phyloP scores from a whole-genome alignment of 345 rosid species.

The Heritiera littoralis region DNA sequence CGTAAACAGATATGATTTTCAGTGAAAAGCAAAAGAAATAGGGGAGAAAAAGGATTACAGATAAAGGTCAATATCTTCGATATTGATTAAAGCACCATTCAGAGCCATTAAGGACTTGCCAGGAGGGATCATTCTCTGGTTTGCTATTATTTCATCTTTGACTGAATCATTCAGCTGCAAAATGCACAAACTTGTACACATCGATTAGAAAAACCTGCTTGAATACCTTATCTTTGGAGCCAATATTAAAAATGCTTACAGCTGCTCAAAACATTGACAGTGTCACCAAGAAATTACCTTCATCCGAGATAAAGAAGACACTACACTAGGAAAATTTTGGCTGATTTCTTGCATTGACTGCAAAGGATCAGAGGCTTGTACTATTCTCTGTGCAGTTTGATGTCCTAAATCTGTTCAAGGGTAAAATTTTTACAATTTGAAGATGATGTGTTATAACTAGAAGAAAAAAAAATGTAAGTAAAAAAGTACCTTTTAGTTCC shows the following conservation, averaged over 20 bases:
- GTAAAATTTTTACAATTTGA: constrained; percentile 23
- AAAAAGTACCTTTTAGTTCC: constrained; percentile 85
- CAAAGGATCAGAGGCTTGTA: constrained; percentile 90
- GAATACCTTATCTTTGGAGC: not conserved
- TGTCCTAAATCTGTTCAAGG: constrained; percentile 86
- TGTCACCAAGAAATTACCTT: constrained; percentile 53
- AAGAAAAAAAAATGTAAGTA: not conserved
- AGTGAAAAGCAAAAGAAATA: constrained; percentile 20
- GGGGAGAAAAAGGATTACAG: constrained; percentile 53
- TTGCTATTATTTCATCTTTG: constrained; percentile 90
- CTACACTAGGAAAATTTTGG: constrained; percentile 95
- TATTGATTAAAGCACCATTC: constrained; percentile 93
- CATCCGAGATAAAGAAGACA: constrained; percentile 95
- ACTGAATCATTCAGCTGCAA: constrained; percentile 82
- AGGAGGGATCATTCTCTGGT: constrained; percentile 94
- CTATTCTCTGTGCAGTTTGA: constrained; percentile 97
- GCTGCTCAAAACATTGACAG: constrained; percentile 16
- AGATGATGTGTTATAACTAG: constrained; percentile 6
- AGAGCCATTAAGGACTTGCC: constrained; percentile 95
- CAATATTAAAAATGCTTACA: constrained; percentile 5
- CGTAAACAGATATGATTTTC: constrained; percentile 9
- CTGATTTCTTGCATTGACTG: constrained; percentile 96
- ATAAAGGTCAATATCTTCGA: constrained; percentile 94
- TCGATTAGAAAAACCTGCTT: constrained; percentile 15
- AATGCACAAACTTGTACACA: constrained; percentile 20